Conservation (phyloP, 208 protist genomes). For the Sergeia podlipaevii region DNA sequence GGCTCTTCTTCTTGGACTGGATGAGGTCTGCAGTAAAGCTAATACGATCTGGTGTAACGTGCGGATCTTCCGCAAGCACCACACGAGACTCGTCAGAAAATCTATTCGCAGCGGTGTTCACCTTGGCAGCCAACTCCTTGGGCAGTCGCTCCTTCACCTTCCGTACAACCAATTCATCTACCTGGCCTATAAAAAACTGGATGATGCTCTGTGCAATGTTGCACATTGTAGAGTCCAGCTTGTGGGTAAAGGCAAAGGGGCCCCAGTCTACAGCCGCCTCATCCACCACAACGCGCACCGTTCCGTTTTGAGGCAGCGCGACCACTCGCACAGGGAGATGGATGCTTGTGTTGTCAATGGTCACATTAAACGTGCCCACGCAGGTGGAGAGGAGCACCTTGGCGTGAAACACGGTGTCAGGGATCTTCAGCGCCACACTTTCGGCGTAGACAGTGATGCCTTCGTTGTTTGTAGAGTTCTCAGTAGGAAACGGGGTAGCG, state of each 20-base stretch:
- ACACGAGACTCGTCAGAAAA: slow-evolving; percentile 1
- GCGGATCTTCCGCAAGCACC: slow-evolving; percentile 6
- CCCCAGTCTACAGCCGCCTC: slow-evolving; percentile 31
- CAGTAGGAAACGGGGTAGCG: slow-evolving; percentile 11
- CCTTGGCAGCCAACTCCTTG: slow-evolving; percentile 6
- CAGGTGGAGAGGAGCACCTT: slow-evolving; percentile 26
- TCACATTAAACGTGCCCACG: slow-evolving; percentile 25
- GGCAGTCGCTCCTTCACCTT: slow-evolving; percentile 36
- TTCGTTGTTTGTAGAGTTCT: no score
- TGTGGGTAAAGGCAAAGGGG: slow-evolving; percentile 38
- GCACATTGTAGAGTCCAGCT: slow-evolving; percentile 30
- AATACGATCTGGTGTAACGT: slow-evolving; percentile 28
- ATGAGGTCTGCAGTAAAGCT: slow-evolving; percentile 18
- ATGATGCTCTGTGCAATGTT: slow-evolving; percentile 34
- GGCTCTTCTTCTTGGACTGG: no score
- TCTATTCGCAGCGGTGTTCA: no score
- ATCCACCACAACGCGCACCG: slow-evolving; percentile 20
- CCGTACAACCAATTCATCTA: slow-evolving; percentile 37
- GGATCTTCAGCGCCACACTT: slow-evolving; percentile 30
- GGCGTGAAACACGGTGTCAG: slow-evolving; percentile 45
- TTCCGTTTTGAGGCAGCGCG: slow-evolving; percentile 22
- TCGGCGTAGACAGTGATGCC: slow-evolving; percentile 18
- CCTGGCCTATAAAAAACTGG: slow-evolving; percentile 44
- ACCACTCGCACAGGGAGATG: slow-evolving; percentile 14
- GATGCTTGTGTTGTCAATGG: slow-evolving; percentile 26